phyloP scores from a whole-genome alignment of 106 monocot genomes.

The Vanilla planifolia region DNA sequence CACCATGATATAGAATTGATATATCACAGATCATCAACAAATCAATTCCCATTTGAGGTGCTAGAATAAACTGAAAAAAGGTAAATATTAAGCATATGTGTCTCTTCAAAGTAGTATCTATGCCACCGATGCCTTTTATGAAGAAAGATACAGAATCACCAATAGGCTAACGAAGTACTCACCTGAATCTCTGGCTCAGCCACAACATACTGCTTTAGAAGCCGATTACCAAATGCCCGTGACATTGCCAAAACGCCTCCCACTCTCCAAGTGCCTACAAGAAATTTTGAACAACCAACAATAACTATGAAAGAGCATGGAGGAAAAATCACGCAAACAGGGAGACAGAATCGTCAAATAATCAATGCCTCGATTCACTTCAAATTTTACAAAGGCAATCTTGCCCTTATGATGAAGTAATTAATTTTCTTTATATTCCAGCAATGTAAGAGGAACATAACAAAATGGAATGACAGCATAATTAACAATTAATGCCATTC shows the following conservation, averaged over 20 bases:
- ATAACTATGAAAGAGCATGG: neutral
- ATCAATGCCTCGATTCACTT: too few species aligned
- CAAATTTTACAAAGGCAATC: too few species aligned
- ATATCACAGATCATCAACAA: too few species aligned
- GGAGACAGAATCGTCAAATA: neutral
- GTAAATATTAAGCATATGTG: too few species aligned
- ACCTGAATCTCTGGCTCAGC: constrained; percentile 98
- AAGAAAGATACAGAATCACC: neutral
- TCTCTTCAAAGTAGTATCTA: too few species aligned
- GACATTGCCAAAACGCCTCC: constrained; percentile 92
- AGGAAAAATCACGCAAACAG: neutral
- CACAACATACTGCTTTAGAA: constrained; percentile 73
- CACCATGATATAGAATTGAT: too few species aligned
- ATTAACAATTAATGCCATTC: neutral
- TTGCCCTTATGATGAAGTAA: too few species aligned
- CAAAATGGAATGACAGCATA: neutral
- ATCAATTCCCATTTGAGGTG: too few species aligned
- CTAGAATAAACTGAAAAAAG: too few species aligned
- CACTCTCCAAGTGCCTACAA: constrained; percentile 89
- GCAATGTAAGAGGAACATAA: neutral
- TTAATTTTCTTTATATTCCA: too few species aligned
- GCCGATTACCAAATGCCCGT: constrained; percentile 85
- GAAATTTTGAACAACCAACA: neutral
- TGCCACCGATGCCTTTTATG: too few species aligned
- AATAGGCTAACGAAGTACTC: neutral